Percentiles rank a stretch among this genome's conserved stretches.
phyloP scores from a whole-genome alignment of 2,329 filamentous ascomycete genomes.

The Pseudodiploospora longispora region DNA sequence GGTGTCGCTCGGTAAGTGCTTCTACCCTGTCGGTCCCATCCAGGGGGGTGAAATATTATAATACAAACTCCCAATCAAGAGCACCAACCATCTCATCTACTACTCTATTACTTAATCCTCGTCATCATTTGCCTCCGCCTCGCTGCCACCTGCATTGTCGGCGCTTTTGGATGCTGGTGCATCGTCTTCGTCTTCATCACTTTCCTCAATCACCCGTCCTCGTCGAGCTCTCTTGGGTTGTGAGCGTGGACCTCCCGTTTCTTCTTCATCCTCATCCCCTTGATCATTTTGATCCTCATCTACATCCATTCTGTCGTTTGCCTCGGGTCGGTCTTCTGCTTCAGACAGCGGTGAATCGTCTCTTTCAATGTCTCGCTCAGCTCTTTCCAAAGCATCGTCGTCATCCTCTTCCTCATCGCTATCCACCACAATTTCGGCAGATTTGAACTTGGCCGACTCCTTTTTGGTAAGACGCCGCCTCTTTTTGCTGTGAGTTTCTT shows the following conservation, averaged over 20 bases:
- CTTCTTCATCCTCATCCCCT: constrained; percentile 46
- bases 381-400: constrained; percentile 36
- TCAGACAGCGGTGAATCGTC: constrained; percentile 28
- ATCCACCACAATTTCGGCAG: constrained; percentile 72
- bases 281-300: constrained; percentile 35
- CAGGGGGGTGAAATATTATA: too few species aligned
- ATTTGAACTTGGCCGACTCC: constrained; percentile 66
- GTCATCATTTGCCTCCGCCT: constrained; percentile 10
- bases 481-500: constrained; percentile 48
- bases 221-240: constrained; percentile 40
- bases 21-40: too few species aligned
- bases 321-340: constrained; percentile 25
- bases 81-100: too few species aligned
- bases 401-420: constrained; percentile 52
- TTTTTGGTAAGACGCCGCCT: constrained; percentile 49
- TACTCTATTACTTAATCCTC: constrained; percentile 7
- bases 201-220: constrained; percentile 42
- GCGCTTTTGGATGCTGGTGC: constrained; percentile 23
- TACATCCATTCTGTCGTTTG: constrained; percentile 44
- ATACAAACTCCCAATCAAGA: neutral
- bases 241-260: constrained; percentile 30
- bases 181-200: constrained; percentile 44
- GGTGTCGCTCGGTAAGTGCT: too few species aligned
- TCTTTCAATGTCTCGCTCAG: constrained; percentile 33
- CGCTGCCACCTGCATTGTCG: constrained; percentile 22